Evolutionary conservation across 2,329 filamentous ascomycete genomes (phyloP), one percentile per base, ranked within the genome.

Genomic region (Triangularia verruculosa): DNA sequence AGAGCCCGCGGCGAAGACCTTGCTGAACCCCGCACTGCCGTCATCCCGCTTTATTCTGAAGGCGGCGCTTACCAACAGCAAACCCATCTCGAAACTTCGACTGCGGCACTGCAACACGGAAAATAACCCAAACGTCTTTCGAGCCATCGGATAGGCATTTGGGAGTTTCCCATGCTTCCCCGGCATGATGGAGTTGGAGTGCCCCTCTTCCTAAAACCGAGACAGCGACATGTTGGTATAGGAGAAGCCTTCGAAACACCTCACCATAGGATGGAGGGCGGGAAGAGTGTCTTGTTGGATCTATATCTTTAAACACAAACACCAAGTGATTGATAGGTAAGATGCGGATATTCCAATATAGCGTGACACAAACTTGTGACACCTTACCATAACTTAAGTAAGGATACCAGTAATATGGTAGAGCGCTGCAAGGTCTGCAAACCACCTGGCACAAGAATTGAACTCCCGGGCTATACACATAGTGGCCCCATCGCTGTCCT

Each of bases 1-100:
- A 61, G 39, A 15, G 57, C 39, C 57, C 62, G 53, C 53, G 39
- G 28, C 47, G 47, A 22, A 25, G 59, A 47, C 39, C 24, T 43
- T 47, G 34, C 17, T 52, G 30, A 59, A 69, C 69, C 68, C 69
- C 69, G 67, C 69, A 69, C 32, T 67, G 64, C 67, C 63, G 68
- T 69, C 68, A 70, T 68, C 17, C 34, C 55, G 20, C 20, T 17
- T 51, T 39, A 20, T 47, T 24, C 34, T 17, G 43, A 25, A 17
- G 47, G 53, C 24, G 53, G 57, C 51, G 51, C 51, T 59, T 30
- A 63, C 57, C 25, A 57, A 57, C 34, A 51, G 25, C 32, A n/a
- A n/a, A 53, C 34, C 15, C 32, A 27, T 47, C 25, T 61, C 60
- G 63, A 65, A 65, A 57, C 63, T 28, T 59, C 55, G 25, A 25